These are phyloP conservation scores for Azolla pinnata DNA, from an alignment of 75 land plant species.

Conservation along the genomic window DNA sequence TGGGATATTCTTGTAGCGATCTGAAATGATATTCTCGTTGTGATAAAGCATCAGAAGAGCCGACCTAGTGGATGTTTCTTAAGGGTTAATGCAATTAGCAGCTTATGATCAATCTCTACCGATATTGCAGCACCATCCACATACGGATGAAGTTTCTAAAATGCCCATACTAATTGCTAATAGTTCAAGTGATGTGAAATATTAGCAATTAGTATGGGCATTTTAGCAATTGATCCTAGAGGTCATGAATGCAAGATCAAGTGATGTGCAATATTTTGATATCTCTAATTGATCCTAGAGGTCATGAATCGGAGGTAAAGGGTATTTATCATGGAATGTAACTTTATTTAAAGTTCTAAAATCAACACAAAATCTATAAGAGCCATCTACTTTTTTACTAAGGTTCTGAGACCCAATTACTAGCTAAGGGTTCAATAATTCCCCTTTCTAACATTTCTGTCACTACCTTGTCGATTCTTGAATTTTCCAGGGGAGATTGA, in stretches of 20 bases:
- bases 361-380: background rate
- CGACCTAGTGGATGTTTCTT: background rate
- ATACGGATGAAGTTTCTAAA: background rate
- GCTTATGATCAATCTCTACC: background rate
- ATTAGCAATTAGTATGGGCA: too few species aligned
- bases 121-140: background rate
- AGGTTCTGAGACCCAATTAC: background rate
- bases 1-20: background rate
- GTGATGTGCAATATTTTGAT: slow-evolving; percentile 5
- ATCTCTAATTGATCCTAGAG: background rate
- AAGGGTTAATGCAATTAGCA: background rate
- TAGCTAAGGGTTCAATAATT: background rate
- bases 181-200: too few species aligned
- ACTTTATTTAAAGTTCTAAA: background rate
- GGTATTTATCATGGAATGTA: background rate
- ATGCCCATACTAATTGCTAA: background rate
- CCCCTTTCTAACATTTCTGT: background rate
- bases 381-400: background rate
- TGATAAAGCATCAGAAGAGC: background rate
- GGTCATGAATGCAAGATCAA: slow-evolving; percentile 13
- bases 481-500: background rate
- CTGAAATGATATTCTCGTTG: background rate
- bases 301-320: background rate
- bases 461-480: background rate
- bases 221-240: too few species aligned